Evolutionary conservation across 1,284 basidiomycete species (phyloP).

Genomic region (Cutaneotrichosporon cavernicola): DNA sequence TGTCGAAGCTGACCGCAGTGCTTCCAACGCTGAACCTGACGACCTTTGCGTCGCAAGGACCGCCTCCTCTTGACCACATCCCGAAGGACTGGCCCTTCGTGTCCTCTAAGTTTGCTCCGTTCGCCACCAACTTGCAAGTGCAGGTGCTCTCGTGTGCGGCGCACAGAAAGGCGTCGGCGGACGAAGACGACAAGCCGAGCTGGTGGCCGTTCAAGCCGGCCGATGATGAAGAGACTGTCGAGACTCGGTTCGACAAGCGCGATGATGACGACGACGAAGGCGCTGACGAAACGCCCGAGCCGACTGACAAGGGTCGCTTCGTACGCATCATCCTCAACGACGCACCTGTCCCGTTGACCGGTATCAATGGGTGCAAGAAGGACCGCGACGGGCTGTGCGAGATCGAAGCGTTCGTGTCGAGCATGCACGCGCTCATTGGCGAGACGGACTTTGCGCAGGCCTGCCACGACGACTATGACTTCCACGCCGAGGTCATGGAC

Average conservation of each 20-base stretch:
- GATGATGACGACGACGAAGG: conserved; percentile 12
- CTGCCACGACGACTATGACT: conserved; percentile 12
- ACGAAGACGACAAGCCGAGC: conserved; percentile 7
- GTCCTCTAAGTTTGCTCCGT: conserved; percentile 55
- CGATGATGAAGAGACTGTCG: conserved; percentile 7
- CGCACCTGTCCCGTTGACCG: conserved; percentile 64
- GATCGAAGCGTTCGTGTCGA: conserved; percentile 58
- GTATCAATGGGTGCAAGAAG: conserved; percentile 44
- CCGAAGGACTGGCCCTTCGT: conserved; percentile 57
- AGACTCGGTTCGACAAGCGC: conserved; percentile 10
- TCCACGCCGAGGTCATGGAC: conserved; percentile 8
- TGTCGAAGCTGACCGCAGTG: conserved; percentile 50
- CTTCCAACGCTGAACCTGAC: conserved; percentile 65
- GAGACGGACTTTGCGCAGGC: conserved; percentile 6
- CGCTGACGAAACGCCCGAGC: background rate
- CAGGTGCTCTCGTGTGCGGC: conserved; percentile 60
- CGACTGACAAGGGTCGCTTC: conserved; percentile 44
- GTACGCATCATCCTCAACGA: conserved; percentile 60
- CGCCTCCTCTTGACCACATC: conserved; percentile 71
- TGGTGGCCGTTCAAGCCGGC: conserved; percentile 21
- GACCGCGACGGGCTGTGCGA: conserved; percentile 61
- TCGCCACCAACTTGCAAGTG: conserved; percentile 61
- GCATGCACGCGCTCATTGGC: conserved; percentile 56
- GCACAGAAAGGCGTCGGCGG: background rate
- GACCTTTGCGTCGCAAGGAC: conserved; percentile 65